Evolutionary conservation across 1,139 yeast species (phyloP).

Genomic region (Geotrichum cucujoidarum): DNA sequence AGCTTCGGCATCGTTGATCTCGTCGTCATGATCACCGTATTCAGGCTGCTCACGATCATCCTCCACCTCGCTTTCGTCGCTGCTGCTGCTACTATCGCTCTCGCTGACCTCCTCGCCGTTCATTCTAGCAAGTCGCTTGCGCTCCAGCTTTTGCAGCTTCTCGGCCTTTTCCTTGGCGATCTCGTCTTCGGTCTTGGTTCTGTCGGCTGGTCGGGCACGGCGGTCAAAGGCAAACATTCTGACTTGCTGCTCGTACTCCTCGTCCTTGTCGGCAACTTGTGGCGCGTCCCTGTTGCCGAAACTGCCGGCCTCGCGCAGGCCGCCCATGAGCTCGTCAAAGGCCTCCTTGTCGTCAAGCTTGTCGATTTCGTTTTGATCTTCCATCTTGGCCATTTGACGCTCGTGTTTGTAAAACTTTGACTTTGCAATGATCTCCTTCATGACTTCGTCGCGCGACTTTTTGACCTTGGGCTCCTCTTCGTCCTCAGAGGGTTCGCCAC

Average conservation of each 20-base stretch:
- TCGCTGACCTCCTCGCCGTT: constrained; percentile 46
- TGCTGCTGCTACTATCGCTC: constrained; percentile 21
- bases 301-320: constrained; percentile 39
- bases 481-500: constrained; percentile 36
- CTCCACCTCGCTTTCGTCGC: constrained; percentile 38
- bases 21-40: constrained; percentile 27
- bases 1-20: constrained; percentile 20
- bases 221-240: constrained; percentile 77
- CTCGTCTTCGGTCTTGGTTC: constrained; percentile 92
- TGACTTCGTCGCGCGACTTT: constrained; percentile 88
- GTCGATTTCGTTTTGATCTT: constrained; percentile 63
- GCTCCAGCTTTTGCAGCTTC: constrained; percentile 63
- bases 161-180: constrained; percentile 62
- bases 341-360: constrained; percentile 76
- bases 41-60: constrained; percentile 25
- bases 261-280: constrained; percentile 40
- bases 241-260: constrained; percentile 69
- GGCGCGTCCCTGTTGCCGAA: constrained; percentile 26
- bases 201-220: constrained; percentile 91
- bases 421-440: constrained; percentile 95
- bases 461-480: constrained; percentile 48
- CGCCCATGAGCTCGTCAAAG: constrained; percentile 72
- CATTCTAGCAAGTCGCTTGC: constrained; percentile 79
- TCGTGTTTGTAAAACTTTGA: constrained; percentile 85
- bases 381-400: constrained; percentile 73